Evolutionary conservation across 495 filamentous ascomycete species (phyloP), one percentile per base, ranked within the genome.

Genomic region (Neurospora africana): DNA sequence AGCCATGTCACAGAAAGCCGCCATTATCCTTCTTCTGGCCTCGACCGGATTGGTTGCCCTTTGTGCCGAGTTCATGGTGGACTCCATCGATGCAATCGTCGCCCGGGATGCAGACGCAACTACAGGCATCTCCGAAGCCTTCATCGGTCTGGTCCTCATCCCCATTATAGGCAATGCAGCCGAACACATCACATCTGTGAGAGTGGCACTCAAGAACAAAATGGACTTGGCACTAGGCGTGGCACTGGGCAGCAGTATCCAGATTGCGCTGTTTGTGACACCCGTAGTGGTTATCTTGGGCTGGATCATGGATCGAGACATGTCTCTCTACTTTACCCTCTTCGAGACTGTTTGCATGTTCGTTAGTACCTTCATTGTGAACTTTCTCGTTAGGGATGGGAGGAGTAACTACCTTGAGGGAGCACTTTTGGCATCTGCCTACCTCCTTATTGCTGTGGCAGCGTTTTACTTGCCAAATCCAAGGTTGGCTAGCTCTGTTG

Each of bases 151-250:
- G 5, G 93, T 96, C 76, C 89, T 96, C 74, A 80, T 95, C 21
- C 92, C 93, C n/a, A 92, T 96, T 73, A 91, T 96, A 10, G 91
- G 93, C 71, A 96, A 96, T 73, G 92, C 93, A 1, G 93, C 93
- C 8, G 93, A 96, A 82, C 92, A 96, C 82, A 91, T 94, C 23
- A 95, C 92, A 0, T 91, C 92, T 6, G 92, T 96, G 69, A 92
- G 87, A 19, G 93, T 94, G 7, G 92, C 92, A 15, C 84, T 85
- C 53, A 94, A 94, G 83, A 94, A 95, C 82, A 96, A 96, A 81
- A 94, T 95, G 92, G 92, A 95, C 83, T 82, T 95, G 40, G 89
- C 93, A 1, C 92, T 96, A 72, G 93, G 91, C 75, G 91, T 95
- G 33, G 92, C 92, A 2, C 87, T 95, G 9, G 93, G 93, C 23